Base-by-base conservation (phyloP, 192 early-diverging fungal genomes). In the Coemansia sp. region DNA sequence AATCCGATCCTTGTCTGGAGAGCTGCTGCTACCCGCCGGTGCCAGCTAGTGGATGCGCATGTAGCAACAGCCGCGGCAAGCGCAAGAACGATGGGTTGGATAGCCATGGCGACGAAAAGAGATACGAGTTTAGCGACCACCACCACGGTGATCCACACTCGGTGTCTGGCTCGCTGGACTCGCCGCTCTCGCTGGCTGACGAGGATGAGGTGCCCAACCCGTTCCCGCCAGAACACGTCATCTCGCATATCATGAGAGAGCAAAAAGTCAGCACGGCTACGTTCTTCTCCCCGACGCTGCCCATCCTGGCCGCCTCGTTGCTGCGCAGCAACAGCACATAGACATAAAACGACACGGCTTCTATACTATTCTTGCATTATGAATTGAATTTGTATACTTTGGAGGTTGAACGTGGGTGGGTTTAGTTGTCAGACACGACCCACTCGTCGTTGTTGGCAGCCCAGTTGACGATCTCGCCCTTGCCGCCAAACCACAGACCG, bases 361-460 rank as follows among this genome's bases (percentile, higher is more conserved):
- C n/a, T 18, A 20, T 34, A 37, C 37, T 42, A 58, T 47, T 62
- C 39, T 31, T 42, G 42, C 31, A 34, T 16, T 62, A 4, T 48
- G 23, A 26, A 53, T 52, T 13, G 2, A 26, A 13, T 52, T 21
- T 26, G 21, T 47, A 21, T 47, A 47, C 45, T 10, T 47, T 18
- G 1, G 23, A 47, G 2, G n/a, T n/a, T n/a, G n/a, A n/a, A n/a
- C n/a, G n/a, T n/a, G n/a, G n/a, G n/a, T n/a, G n/a, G 6, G 7
- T 38, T 71, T 88, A 92, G 85, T 92, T 91, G 66, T 85, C 84
- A 23, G 86, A 75, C 47, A 78, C 72, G 56, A 90, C 83, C 91
- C 91, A 92, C 72, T 88, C 86, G 56, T 69, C 85, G 68, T 87
- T 84, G 61, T 83, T 79, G 41, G 84, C 81, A 20, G 76, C 57